Base-by-base conservation (phyloP, 305 asterid species). In the Rubia tinctorum region DNA sequence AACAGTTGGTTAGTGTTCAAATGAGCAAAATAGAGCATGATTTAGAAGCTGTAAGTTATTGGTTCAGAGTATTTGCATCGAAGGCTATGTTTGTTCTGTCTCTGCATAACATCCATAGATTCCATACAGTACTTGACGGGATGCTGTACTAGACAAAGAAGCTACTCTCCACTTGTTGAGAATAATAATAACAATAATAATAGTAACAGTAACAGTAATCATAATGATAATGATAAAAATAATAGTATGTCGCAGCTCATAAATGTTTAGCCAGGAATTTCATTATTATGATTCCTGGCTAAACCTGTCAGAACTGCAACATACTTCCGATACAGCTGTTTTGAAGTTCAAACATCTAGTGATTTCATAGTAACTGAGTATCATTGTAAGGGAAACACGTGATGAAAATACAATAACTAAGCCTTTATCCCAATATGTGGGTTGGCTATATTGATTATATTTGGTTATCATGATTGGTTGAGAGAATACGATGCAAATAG, bases 1-100 rank as follows among this genome's bases (percentile, higher is more conserved):
- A 34, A 6, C 15, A 34, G 68, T 64, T 64, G 45, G 68, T 63
- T 63, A 30, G 45, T 30, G 22, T 15, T 64, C 67, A 62, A 62
- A 62, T 62, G 43, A 1, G 43, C 67, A 30, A 62, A 62, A 39
- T 62, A 30, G 27, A 39, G 17, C 59, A 53, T 18, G 22, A 8
- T 43, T 27, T 43, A n/a, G 63, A 58, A n/a, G 63, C 17, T 20
- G 30, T 58, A 43, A n/a, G 63, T 8, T 58, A 2, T 10, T n/a
- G 39, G 3, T 34, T 34, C 39, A 34, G 10, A 55, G 7, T 55
- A 55, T 55, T 9, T 55, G 22, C 60, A 55, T 55, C 20, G 23
- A 55, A 6, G 23, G 11, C 63, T n/a, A 9, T 58, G 63, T 0
- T 58, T 58, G 20, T 53, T 8, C 63, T 20, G 3, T 58, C 27